phyloP scores from a whole-genome alignment of 306 rosid genomes.

The Lotus japonicus region DNA sequence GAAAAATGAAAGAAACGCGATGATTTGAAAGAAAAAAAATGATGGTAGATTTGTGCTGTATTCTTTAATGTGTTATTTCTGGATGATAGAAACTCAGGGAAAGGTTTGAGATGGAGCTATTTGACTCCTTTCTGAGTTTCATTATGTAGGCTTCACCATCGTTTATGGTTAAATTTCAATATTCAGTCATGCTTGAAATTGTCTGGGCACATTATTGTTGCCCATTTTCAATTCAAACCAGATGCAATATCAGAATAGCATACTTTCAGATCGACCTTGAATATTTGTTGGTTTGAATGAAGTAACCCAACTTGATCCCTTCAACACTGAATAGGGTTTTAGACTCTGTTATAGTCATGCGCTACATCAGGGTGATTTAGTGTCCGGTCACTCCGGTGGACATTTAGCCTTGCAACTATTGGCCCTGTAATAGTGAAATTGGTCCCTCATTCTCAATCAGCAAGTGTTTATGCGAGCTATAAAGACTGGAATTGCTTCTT shows the following conservation, averaged over 20 bases:
- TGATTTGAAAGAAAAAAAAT: background rate
- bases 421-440: too few species aligned
- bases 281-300: background rate
- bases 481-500: too few species aligned
- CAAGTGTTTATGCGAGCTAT: too few species aligned
- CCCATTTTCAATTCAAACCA: background rate
- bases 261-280: background rate
- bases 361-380: too few species aligned
- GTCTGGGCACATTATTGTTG: background rate
- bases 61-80: constrained; percentile 8
- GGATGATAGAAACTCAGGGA: background rate
- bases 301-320: background rate
- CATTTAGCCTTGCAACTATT: too few species aligned
- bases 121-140: background rate
- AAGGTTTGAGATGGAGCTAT: constrained; percentile 5
- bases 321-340: too few species aligned
- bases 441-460: too few species aligned
- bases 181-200: background rate
- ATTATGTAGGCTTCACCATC: background rate
- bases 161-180: background rate
- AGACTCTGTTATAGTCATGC: too few species aligned
- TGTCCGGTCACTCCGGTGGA: too few species aligned
- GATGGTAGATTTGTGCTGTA: constrained; percentile 13
- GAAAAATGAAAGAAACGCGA: background rate
- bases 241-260: background rate